These are phyloP conservation scores for Aspergillus glaucus DNA, from an alignment of 2,329 filamentous ascomycete species.

Conservation along the genomic window DNA sequence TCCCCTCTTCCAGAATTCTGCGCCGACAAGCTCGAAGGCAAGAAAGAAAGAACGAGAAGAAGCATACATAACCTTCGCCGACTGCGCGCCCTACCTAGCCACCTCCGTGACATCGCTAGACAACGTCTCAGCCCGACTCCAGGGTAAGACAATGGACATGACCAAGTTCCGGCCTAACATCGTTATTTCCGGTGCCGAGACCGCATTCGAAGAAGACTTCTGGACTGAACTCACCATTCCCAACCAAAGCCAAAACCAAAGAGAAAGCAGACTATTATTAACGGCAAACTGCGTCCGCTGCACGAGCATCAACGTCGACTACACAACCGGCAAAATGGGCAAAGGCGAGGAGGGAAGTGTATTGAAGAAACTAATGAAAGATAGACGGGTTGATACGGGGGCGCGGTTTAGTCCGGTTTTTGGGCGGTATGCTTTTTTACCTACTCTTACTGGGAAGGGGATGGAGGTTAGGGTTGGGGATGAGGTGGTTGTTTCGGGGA, in stretches of 20 bases:
- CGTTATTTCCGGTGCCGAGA: constrained; percentile 54
- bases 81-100: constrained; percentile 58
- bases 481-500: constrained; percentile 47
- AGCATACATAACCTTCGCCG: constrained; percentile 26
- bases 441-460: constrained; percentile 22
- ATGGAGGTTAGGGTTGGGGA: constrained; percentile 51
- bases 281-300: constrained; percentile 67
- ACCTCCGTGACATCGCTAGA: constrained; percentile 63
- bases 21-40: too few species aligned
- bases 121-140: constrained; percentile 56
- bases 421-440: constrained; percentile 64
- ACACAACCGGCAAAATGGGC: constrained; percentile 55
- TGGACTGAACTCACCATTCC: constrained; percentile 57
- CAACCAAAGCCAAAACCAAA: background rate
- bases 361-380: constrained; percentile 63
- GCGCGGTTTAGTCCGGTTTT: constrained; percentile 64
- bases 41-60: constrained; percentile 3
- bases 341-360: constrained; percentile 54
- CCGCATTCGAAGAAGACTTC: constrained; percentile 63
- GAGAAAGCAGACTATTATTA: constrained; percentile 43
- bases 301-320: constrained; percentile 65
- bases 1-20: background rate
- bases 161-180: constrained; percentile 69
- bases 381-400: constrained; percentile 65
- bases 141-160: constrained; percentile 52